phyloP scores from a whole-genome alignment of 768 basidiomycete genomes.

The Mycena filopes region DNA sequence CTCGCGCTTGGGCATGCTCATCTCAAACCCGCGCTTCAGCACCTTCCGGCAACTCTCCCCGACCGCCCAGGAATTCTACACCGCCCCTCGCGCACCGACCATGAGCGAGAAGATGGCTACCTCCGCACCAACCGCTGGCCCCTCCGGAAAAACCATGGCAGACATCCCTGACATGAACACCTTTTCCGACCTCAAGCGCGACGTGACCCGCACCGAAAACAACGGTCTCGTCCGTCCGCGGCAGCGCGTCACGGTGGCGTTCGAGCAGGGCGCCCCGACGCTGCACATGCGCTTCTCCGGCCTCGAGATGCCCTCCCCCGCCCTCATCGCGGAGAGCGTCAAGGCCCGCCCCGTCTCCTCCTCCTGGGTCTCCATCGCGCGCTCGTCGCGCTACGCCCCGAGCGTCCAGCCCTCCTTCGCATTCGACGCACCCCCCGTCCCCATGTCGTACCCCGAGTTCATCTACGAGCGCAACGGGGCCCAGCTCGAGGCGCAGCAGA shows the following conservation, averaged over 20 bases:
- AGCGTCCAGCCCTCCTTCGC: slow-evolving; percentile 28
- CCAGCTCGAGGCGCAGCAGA: neutral
- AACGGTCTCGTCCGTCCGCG: slow-evolving; percentile 2
- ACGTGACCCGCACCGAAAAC: neutral
- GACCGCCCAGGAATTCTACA: slow-evolving; percentile 52
- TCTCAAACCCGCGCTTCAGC: slow-evolving; percentile 65
- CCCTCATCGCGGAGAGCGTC: slow-evolving; percentile 39
- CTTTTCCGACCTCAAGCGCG: slow-evolving; percentile 16
- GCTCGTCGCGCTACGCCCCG: slow-evolving; percentile 28
- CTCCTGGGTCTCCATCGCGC: slow-evolving; percentile 32
- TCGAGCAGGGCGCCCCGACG: slow-evolving; percentile 57
- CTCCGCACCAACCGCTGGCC: no score
- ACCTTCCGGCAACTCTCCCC: slow-evolving; percentile 67
- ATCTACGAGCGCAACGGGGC: slow-evolving; percentile 22
- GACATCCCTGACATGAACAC: slow-evolving; percentile 15
- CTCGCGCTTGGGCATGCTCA: slow-evolving; percentile 56
- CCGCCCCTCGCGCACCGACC: slow-evolving; percentile 36
- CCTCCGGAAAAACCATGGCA: no score
- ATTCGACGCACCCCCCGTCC: slow-evolving; percentile 23
- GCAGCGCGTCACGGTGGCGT: slow-evolving; percentile 63
- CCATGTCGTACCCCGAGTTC: slow-evolving; percentile 20
- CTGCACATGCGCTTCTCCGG: slow-evolving; percentile 67
- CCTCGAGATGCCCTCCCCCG: slow-evolving; percentile 54
- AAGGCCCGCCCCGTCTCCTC: slow-evolving; percentile 39
- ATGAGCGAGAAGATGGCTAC: no score